phyloP scores from a whole-genome alignment of 1,284 basidiomycete genomes.

The Cystobasidiaceae sp. region DNA sequence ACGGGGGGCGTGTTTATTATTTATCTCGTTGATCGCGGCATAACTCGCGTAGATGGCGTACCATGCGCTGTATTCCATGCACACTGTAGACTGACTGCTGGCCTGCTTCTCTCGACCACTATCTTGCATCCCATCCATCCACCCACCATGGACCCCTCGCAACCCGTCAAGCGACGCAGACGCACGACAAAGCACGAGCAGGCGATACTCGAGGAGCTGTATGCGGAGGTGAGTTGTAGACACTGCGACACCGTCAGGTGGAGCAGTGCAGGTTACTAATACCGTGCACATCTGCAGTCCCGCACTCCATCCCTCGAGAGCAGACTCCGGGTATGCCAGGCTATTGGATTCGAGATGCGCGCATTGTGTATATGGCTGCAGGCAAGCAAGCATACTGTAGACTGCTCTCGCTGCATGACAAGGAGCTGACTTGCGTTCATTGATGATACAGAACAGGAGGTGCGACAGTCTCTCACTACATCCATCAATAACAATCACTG shows the following conservation, averaged over 20 bases:
- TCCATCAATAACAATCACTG: not conserved
- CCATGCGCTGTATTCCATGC: no score
- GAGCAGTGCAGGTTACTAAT: not conserved
- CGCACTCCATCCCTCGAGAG: conserved; percentile 4
- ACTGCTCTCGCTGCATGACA: not conserved
- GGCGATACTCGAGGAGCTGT: conserved; percentile 17
- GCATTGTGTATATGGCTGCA: conserved; percentile 7
- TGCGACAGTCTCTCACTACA: not conserved
- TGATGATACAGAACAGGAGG: conserved; percentile 23
- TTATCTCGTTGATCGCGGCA: no score
- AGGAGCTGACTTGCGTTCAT: not conserved
- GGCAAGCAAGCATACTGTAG: not conserved
- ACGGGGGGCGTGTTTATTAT: no score
- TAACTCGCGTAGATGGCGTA: no score
- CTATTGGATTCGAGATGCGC: conserved; percentile 10
- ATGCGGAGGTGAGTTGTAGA: not conserved
- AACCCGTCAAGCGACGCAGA: conserved; percentile 14
- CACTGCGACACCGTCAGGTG: not conserved
- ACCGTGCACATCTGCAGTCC: not conserved
- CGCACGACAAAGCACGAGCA: conserved; percentile 27
- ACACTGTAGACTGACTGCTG: no score
- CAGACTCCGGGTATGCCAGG: not conserved
- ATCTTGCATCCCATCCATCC: no score
- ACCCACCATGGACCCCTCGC: not conserved
- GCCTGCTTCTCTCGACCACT: no score